Percentiles rank a stretch among this genome's conserved stretches.
These are phyloP conservation scores for Lactifluus subvellereus DNA, from an alignment of 768 basidiomycete species.

Conservation along the genomic window DNA sequence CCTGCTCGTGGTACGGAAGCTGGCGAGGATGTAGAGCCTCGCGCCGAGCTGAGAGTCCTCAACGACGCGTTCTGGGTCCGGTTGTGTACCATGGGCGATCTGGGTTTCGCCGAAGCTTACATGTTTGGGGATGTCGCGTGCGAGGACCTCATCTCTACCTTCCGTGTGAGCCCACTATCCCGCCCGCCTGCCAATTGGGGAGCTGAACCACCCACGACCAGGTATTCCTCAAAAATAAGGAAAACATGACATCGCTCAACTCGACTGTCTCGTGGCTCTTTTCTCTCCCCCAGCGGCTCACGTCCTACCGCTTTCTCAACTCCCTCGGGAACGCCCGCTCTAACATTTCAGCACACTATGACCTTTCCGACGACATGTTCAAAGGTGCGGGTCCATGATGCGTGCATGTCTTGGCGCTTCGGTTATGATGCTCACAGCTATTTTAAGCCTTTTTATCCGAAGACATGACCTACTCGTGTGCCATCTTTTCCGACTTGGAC, in stretches of 20 bases:
- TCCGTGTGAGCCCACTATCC: slow-evolving; percentile 9
- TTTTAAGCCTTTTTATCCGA: slow-evolving; percentile 1
- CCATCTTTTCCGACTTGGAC: slow-evolving; percentile 2
- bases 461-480: slow-evolving; percentile 9
- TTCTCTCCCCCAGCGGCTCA: slow-evolving; percentile 1
- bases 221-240: slow-evolving; percentile 15
- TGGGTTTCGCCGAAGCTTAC: slow-evolving; percentile 27
- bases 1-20: background rate
- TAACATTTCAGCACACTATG: slow-evolving; percentile 36
- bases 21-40: background rate
- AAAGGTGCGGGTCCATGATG: slow-evolving; percentile 10
- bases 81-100: slow-evolving; percentile 15
- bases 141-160: slow-evolving; percentile 16
- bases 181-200: too few relatives aligned
- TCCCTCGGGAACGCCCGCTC: slow-evolving; percentile 22
- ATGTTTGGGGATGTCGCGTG: slow-evolving; percentile 25
- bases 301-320: slow-evolving; percentile 14
- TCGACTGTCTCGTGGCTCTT: slow-evolving; percentile 16
- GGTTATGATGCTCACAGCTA: background rate
- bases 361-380: slow-evolving; percentile 41
- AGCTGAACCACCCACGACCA: background rate
- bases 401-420: background rate
- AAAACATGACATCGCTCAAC: slow-evolving; percentile 19
- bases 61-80: slow-evolving; percentile 24
- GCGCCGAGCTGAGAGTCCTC: slow-evolving; percentile 12